Conservation (phyloP, 2,329 filamentous ascomycete genomes). For the Epichloe baconii region DNA sequence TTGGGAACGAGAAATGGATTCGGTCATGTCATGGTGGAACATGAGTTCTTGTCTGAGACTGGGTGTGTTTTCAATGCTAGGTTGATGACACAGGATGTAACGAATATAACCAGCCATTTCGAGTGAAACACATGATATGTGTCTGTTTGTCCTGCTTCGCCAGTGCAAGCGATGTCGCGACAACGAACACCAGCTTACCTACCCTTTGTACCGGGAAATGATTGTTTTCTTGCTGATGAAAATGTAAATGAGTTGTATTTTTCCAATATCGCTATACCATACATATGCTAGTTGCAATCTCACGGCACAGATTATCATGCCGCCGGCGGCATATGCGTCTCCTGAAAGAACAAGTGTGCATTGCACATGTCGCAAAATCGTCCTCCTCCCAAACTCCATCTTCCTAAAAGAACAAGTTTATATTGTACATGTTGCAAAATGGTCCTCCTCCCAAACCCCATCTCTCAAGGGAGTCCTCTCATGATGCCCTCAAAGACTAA, state of each 20-base stretch:
- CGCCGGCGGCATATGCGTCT: not conserved
- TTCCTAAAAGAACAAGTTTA: too few species aligned
- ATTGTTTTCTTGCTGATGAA: too few species aligned
- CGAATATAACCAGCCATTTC: constrained; percentile 18
- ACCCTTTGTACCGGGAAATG: too few species aligned
- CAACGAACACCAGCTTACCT: too few species aligned
- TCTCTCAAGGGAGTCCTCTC: constrained; percentile 38
- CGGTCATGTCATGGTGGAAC: not conserved
- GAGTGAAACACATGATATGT: constrained; percentile 1
- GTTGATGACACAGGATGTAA: not conserved
- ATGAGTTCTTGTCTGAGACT: not conserved
- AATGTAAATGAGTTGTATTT: too few species aligned
- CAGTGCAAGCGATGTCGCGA: not conserved
- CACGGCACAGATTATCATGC: not conserved
- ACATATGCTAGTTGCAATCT: not conserved
- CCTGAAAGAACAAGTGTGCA: not conserved
- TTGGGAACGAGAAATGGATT: constrained; percentile 1
- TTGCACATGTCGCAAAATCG: not conserved
- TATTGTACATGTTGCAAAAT: too few species aligned
- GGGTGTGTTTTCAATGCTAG: not conserved
- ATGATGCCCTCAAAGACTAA: constrained; percentile 90
- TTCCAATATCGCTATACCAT: not conserved
- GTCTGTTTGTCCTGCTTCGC: not conserved
- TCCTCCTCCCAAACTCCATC: not conserved
- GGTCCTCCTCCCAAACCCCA: not conserved